Conservation (phyloP, 768 basidiomycete genomes). For the Trametes coccinea region DNA sequence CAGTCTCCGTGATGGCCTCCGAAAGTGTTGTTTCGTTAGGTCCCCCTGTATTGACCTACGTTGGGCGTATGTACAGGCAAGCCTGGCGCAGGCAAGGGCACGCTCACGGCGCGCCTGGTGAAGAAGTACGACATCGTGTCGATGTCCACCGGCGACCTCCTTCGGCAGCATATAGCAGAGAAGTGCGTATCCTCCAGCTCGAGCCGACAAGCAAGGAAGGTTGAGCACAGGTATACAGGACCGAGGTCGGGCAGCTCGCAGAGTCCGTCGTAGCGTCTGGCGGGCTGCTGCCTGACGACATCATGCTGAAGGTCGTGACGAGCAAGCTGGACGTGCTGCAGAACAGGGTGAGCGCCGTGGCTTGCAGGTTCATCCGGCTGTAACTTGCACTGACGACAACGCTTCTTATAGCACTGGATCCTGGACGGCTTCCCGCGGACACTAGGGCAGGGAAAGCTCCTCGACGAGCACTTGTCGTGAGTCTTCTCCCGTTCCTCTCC, state of each 20-base stretch:
- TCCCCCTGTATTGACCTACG: not conserved
- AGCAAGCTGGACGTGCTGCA: conserved; percentile 66
- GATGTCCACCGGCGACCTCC: conserved; percentile 81
- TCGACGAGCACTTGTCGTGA: conserved; percentile 75
- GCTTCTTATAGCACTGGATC: conserved; percentile 73
- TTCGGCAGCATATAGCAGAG: conserved; percentile 81
- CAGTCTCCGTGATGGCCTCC: not conserved
- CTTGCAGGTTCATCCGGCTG: not conserved
- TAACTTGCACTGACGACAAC: not conserved
- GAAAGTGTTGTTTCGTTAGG: not conserved
- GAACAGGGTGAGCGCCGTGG: conserved; percentile 52
- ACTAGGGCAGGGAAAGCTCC: conserved; percentile 74
- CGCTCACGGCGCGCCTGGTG: conserved; percentile 71
- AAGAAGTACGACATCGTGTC: conserved; percentile 78
- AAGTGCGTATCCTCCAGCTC: conserved; percentile 37
- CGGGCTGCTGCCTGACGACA: conserved; percentile 72
- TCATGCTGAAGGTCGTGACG: conserved; percentile 77
- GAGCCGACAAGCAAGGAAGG: not conserved
- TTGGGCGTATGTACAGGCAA: conserved; percentile 40
- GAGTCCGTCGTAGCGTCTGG: conserved; percentile 80
- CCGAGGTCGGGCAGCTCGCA: conserved; percentile 70
- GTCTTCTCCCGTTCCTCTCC: conserved; percentile 24
- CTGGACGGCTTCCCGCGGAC: conserved; percentile 93
- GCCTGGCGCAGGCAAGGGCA: conserved; percentile 87
- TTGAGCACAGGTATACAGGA: conserved; percentile 39